A percentile compares a stretch with the other conserved stretches of the same genome.
Conservation (phyloP, 2,329 filamentous ascomycete species). For the Pseudogymnoascus sp. region DNA sequence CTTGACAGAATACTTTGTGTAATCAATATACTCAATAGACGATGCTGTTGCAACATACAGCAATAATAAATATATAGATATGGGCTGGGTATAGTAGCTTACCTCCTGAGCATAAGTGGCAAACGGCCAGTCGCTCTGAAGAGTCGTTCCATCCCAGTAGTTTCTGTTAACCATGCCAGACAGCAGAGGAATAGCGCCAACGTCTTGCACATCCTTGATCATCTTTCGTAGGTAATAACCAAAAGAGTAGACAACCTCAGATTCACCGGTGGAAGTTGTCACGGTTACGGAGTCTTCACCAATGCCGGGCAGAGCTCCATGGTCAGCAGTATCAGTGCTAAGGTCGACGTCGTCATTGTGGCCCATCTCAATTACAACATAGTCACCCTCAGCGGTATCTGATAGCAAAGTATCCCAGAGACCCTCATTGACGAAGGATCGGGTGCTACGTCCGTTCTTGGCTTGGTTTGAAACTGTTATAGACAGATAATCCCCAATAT, state of each 20-base stretch:
- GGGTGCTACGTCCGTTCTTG: background rate
- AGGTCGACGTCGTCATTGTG: constrained; percentile 24
- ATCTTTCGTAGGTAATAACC: constrained; percentile 24
- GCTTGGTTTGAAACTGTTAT: background rate
- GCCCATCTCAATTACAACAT: constrained; percentile 23
- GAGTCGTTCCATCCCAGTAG: constrained; percentile 14
- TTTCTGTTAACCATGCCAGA: constrained; percentile 23
- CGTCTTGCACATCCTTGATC: constrained; percentile 21
- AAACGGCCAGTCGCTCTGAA: constrained; percentile 19
- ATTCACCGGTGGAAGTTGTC: constrained; percentile 14
- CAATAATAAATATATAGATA: background rate
- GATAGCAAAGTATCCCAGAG: constrained; percentile 12
- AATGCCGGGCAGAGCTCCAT: constrained; percentile 20
- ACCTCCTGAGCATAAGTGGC: constrained; percentile 16
- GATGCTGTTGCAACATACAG: constrained; percentile 13
- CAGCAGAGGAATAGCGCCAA: constrained; percentile 17
- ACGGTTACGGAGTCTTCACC: constrained; percentile 19
- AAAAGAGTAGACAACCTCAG: constrained; percentile 22
- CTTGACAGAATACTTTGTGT: constrained; percentile 22
- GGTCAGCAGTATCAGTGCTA: constrained; percentile 14
- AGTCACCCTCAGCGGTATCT: constrained; percentile 15
- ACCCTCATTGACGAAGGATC: background rate
- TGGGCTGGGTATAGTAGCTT: background rate
- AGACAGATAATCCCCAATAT: background rate
- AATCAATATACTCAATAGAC: constrained; percentile 21